Conservation (phyloP, 192 early-diverging fungal species). For the Rhizophagus prolifer region DNA sequence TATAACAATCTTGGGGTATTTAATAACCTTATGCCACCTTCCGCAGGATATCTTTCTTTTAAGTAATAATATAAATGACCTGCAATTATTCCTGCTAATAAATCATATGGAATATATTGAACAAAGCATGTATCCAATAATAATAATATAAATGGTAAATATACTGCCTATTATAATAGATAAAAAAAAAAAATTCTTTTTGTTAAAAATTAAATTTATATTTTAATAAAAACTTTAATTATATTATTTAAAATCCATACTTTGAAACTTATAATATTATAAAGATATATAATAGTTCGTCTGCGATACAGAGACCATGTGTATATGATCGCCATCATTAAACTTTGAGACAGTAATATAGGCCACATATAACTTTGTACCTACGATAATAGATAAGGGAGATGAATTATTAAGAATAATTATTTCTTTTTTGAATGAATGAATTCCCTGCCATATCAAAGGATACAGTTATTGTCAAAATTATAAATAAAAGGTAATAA, state of each 20-base stretch:
- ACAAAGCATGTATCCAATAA: conserved; percentile 54
- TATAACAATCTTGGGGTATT: conserved; percentile 33
- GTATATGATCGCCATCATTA: conserved; percentile 63
- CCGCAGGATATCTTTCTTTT: too few relatives aligned
- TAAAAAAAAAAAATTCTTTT: too few relatives aligned
- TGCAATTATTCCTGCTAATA: conserved; percentile 65
- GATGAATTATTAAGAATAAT: neutral
- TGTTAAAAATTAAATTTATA: too few relatives aligned
- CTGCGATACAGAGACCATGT: conserved; percentile 68
- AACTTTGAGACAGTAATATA: conserved; percentile 42
- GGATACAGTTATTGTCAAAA: conserved; percentile 33
- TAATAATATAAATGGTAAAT: conserved; percentile 73
- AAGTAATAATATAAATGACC: conserved; percentile 77
- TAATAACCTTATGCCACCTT: conserved; percentile 62
- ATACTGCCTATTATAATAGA: conserved; percentile 63
- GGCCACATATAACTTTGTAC: neutral
- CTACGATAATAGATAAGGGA: neutral
- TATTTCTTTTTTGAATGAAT: too few relatives aligned
- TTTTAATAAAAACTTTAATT: too few relatives aligned
- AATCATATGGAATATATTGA: conserved; percentile 48
- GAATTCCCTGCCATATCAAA: too few relatives aligned
- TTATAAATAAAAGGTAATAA: conserved; percentile 64
- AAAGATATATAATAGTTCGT: conserved; percentile 56
- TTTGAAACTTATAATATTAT: conserved; percentile 71
- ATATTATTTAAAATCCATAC: too few relatives aligned